Percentiles rank a stretch among this genome's conserved stretches.
Evolutionary conservation across 2,329 filamentous ascomycete species (phyloP).

Genomic region (Aspergillus ochraceus): DNA sequence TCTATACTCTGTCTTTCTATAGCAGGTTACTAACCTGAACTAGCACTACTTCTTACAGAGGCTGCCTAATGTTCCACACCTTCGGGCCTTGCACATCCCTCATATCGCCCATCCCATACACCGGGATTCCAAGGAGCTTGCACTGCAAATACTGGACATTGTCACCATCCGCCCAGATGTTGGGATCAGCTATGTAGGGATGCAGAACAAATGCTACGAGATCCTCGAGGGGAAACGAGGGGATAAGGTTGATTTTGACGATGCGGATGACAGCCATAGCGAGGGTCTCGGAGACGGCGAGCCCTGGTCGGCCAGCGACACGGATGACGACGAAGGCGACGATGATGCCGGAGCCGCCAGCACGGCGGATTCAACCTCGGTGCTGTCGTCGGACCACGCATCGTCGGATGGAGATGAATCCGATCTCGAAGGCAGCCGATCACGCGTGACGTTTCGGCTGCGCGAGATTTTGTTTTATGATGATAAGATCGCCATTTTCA

Average conservation of each 20-base stretch:
- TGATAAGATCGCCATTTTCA: constrained; percentile 79
- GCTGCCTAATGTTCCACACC: constrained; percentile 67
- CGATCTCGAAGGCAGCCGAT: constrained; percentile 38
- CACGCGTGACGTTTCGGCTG: constrained; percentile 57
- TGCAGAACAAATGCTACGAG: constrained; percentile 78
- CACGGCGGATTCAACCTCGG: constrained; percentile 21
- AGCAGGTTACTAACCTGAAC: constrained; percentile 13
- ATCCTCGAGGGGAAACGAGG: constrained; percentile 63
- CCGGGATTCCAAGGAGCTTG: constrained; percentile 67
- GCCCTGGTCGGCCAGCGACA: constrained; percentile 44
- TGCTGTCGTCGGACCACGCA: constrained; percentile 24
- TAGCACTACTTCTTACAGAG: constrained; percentile 78
- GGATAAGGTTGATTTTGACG: constrained; percentile 36
- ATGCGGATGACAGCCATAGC: constrained; percentile 48
- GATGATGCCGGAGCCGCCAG: constrained; percentile 39
- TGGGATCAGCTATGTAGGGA: constrained; percentile 74
- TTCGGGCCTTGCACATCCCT: constrained; percentile 70
- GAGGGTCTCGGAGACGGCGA: constrained; percentile 47
- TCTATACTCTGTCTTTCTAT: background rate
- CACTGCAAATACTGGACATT: constrained; percentile 74
- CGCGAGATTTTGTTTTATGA: constrained; percentile 83
- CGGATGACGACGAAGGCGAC: constrained; percentile 49
- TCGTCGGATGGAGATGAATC: constrained; percentile 46
- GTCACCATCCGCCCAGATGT: constrained; percentile 74
- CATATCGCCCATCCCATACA: constrained; percentile 65